Percentiles rank a stretch among this genome's conserved stretches.
These are phyloP conservation scores for Ganoderma leucocontextum DNA, from an alignment of 1,284 basidiomycete species.

Conservation along the genomic window DNA sequence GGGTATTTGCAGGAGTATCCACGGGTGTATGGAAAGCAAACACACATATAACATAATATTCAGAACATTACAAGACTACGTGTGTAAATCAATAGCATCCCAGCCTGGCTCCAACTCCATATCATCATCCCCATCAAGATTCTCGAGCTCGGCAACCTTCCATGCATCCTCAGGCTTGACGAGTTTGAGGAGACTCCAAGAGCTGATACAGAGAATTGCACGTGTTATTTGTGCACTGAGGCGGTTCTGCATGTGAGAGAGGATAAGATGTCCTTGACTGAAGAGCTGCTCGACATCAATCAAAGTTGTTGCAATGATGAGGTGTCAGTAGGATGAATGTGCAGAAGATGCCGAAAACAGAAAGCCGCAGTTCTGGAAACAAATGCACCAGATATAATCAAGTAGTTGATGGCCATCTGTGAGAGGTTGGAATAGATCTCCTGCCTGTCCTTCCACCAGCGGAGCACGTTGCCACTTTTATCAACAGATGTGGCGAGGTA, in stretches of 20 bases:
- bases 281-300: background rate
- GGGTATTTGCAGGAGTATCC: too few relatives aligned
- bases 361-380: too few relatives aligned
- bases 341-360: background rate
- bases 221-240: background rate
- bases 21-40: too few relatives aligned
- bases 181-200: background rate
- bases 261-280: background rate
- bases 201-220: background rate
- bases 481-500: too few relatives aligned
- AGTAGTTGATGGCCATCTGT: background rate
- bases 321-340: too few relatives aligned
- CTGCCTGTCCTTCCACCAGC: background rate
- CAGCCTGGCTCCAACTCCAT: too few relatives aligned
- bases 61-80: too few relatives aligned
- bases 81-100: too few relatives aligned
- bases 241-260: background rate
- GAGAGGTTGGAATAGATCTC: background rate
- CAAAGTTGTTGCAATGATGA: too few relatives aligned
- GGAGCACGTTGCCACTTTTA: too few relatives aligned
- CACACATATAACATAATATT: too few relatives aligned
- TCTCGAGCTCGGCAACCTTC: background rate
- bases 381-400: background rate
- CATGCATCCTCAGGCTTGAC: background rate
- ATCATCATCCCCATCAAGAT: background rate